phyloP scores from a whole-genome alignment of 2,329 filamentous ascomycete genomes.

The Sporothrix humicola region DNA sequence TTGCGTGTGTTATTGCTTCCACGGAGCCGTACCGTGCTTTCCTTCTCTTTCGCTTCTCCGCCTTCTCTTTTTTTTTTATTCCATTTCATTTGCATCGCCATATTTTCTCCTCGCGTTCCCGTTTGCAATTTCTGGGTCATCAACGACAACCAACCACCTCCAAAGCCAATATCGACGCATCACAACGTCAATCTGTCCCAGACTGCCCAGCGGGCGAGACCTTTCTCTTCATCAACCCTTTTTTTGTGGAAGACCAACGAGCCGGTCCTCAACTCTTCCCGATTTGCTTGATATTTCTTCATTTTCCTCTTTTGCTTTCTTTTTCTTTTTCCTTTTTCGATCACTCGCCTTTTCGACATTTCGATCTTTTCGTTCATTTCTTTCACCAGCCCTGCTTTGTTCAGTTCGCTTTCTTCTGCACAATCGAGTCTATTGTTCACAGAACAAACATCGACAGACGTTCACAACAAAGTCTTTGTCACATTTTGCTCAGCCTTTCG shows the following conservation, averaged over 20 bases:
- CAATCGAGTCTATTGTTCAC: constrained; percentile 5
- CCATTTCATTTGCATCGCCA: constrained; percentile 7
- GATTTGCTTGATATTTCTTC: not conserved
- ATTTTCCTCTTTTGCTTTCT: not conserved
- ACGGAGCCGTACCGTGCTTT: constrained; percentile 17
- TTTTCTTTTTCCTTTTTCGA: constrained; percentile 1
- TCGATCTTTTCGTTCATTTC: not conserved
- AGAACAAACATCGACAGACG: not conserved
- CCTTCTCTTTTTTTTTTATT: not conserved
- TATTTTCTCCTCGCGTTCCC: constrained; percentile 9
- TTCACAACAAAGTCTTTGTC: constrained; percentile 14
- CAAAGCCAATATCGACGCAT: constrained; percentile 27
- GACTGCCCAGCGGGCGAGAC: constrained; percentile 10
- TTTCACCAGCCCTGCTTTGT: not conserved
- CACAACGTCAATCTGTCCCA: constrained; percentile 29
- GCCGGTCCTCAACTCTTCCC: not conserved
- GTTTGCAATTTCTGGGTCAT: constrained; percentile 13
- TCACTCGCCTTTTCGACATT: not conserved
- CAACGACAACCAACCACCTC: constrained; percentile 23
- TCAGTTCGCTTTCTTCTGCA: constrained; percentile 12
- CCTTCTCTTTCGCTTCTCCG: constrained; percentile 18
- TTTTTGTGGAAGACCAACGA: constrained; percentile 15
- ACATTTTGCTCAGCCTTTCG: not conserved
- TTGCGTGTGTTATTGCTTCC: constrained; percentile 7
- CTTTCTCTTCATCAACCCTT: not conserved